phyloP scores from a whole-genome alignment of 2,329 filamentous ascomycete species.

The Exophiala viscosa region DNA sequence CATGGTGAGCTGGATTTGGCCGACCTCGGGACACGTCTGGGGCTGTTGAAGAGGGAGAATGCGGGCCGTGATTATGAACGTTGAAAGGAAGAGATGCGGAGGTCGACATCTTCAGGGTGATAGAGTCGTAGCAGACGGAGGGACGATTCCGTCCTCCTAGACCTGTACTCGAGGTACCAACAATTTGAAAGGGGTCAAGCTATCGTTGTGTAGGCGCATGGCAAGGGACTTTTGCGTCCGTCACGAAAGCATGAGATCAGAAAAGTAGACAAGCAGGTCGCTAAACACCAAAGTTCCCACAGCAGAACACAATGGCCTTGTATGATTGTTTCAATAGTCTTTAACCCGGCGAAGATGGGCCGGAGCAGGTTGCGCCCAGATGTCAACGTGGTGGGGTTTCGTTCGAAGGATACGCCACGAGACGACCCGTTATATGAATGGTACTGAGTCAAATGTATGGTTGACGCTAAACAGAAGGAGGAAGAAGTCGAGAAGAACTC shows the following conservation, averaged over 20 bases:
- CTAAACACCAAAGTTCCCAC: neutral
- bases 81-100: constrained; percentile 2
- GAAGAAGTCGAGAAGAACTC: no score
- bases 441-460: no score
- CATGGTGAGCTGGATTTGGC: constrained; percentile 1
- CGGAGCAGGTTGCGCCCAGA: no score
- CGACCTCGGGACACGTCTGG: constrained; percentile 4
- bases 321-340: no score
- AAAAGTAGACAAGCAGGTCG: neutral
- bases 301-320: no score
- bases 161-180: constrained; percentile 6
- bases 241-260: constrained; percentile 11
- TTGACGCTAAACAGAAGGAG: no score
- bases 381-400: no score
- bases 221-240: constrained; percentile 3
- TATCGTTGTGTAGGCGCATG: constrained; percentile 15
- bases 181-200: constrained; percentile 8
- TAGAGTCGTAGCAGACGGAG: neutral
- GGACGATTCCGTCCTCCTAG: constrained; percentile 8
- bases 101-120: constrained; percentile 13
- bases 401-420: no score
- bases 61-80: constrained; percentile 7
- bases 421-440: no score
- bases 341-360: no score
- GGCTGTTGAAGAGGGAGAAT: constrained; percentile 5